These are phyloP conservation scores for Termitomyces sp. DNA, from an alignment of 768 basidiomycete species.

Conservation along the genomic window DNA sequence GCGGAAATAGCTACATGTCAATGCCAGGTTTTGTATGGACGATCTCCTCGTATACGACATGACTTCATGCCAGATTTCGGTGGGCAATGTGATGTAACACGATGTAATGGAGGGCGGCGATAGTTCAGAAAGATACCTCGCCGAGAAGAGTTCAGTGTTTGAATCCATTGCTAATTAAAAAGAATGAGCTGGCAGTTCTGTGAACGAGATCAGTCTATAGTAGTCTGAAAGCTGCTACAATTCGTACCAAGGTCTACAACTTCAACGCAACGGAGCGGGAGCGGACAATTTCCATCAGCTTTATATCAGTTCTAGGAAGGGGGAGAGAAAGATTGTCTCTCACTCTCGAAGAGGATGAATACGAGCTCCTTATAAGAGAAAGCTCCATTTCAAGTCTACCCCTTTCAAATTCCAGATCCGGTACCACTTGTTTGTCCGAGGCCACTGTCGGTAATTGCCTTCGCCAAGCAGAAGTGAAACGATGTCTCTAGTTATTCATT, in stretches of 20 bases:
- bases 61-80: constrained; percentile 16
- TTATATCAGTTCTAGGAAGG: neutral
- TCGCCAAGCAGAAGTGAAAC: neutral
- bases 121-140: neutral
- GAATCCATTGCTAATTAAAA: neutral
- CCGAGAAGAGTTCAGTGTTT: neutral
- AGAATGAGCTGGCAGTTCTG: neutral
- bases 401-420: neutral
- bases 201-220: neutral
- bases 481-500: neutral
- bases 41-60: constrained; percentile 5
- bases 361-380: neutral
- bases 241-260: neutral
- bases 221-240: neutral
- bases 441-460: neutral
- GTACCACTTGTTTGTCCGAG: neutral
- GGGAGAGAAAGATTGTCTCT: neutral
- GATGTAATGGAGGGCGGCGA: neutral
- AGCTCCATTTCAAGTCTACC: neutral
- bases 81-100: constrained; percentile 1
- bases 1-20: constrained; percentile 12
- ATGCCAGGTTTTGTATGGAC: constrained; percentile 7
- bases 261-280: neutral
- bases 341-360: neutral
- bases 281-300: neutral